Base-by-base conservation (phyloP, 164 flowering plant genomes). In the Pachysandra terminalis region DNA sequence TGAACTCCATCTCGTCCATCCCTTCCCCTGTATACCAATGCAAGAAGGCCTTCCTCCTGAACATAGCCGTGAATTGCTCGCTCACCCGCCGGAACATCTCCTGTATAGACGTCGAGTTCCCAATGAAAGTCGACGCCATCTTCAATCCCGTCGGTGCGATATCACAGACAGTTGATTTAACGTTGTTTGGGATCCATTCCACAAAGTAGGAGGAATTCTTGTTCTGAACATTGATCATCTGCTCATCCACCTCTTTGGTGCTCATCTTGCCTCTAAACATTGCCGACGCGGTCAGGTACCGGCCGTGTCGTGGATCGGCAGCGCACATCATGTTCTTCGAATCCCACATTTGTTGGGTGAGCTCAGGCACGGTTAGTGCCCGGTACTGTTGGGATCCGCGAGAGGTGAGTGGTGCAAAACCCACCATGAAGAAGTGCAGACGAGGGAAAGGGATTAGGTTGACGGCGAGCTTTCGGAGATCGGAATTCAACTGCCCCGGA, bases 401-500 rank as follows among this genome's bases (percentile, higher is more conserved):
- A 0, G 91, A 86, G 5, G 91, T 86, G 24, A 86, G 86, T 1
- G 91, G 91, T 28, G 88, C 88, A 71, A 86, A 86, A 14, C 88
- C 93, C 61, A 88, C 89, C 93, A 88, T 88, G 81, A 88, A 88
- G 73, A 88, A 88, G 76, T 86, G 93, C 4, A 88, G 93, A 9
- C 90, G 87, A 12, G 93, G 93, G 68, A 88, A 88, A 1, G 90
- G 93, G 28, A 88, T 86, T 21, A 88, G 81, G 59, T 88, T 88
- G 27, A 88, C 93, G 4, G 93, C 93, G 0, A 88, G 86, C 71
- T 88, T 88, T 12, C 90, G 66, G 14, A 88, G 83, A 55, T 88
- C 93, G 14, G 93, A 88, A 77, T 88, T 88, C 41, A 88, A 81
- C 71, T 88, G 93, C 0, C 90, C 93, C 0, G 93, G 93, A 67